Evolutionary conservation across 768 basidiomycete genomes (phyloP), one percentile per base, ranked within the genome.

Genomic region (Rossbeevera mucosa): DNA sequence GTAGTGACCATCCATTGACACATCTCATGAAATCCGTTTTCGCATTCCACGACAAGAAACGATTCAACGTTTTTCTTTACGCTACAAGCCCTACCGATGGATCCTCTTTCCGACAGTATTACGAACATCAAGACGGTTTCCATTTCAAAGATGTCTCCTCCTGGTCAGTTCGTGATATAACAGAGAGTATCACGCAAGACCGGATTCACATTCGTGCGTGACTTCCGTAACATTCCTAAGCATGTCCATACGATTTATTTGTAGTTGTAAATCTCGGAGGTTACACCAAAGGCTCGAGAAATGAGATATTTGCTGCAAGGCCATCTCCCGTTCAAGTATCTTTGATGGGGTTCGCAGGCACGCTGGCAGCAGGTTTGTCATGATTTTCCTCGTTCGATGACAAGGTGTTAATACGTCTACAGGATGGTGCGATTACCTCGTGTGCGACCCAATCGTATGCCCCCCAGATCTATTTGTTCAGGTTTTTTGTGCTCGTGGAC

Each of bases 21-120:
- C 78, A 80, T 55, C 70, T 80, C 47, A 80, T 78, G 76, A 76
- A 76, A 56, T 75, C 73, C 14, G 76, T 76, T 38, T 80, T 80
- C 55, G 59, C 67, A 14, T 63, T 76, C 54, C 77, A 80, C 56
- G 65, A 77, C 59, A 59, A 50, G 20, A 46, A 57, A n/a, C 63
- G 58, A 2, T 77, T 79, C 60, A 70, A 69, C 21, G 60, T 79
- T 5, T 76, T 65, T 51, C 68, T 76, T 29, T 80, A 80, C 55
- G 79, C 79, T 9, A 78, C 76, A 14, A 76, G 72, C 48, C 62
- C 73, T n/a, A 70, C 74, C 31, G 78, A 80, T 54, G 71, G 72
- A 20, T 76, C 77, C 5, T 50, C 64, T 13, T 75, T 76, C 60
- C 71, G 78, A 20, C 63, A 56, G 12, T 65, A 75, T 51, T 79